Conservation (phyloP, 805 yeast species). For the Millerago galiae region DNA sequence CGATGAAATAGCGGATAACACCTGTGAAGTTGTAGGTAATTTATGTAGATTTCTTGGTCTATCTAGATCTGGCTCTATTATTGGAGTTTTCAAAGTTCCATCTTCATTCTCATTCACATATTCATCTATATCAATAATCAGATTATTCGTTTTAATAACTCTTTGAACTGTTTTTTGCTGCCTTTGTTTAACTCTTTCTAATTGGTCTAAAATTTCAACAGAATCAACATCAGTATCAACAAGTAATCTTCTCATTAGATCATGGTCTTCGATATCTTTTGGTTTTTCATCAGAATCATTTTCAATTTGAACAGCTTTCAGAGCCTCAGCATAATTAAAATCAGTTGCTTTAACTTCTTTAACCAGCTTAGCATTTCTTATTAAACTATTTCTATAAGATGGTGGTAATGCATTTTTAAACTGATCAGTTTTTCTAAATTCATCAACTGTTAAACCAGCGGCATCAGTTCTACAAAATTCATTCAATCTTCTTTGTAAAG, state of each 20-base stretch:
- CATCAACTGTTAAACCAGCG: conserved; percentile 63
- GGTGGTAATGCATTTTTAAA: conserved; percentile 64
- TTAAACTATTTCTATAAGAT: conserved; percentile 60
- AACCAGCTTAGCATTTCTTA: conserved; percentile 10
- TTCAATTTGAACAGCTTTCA: conserved; percentile 3
- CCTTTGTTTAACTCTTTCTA: conserved; percentile 24
- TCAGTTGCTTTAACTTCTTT: neutral
- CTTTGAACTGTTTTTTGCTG: conserved; percentile 16
- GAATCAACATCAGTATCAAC: conserved; percentile 16
- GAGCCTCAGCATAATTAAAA: conserved; percentile 3
- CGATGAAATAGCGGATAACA: conserved; percentile 48
- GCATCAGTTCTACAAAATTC: conserved; percentile 80
- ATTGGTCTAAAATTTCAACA: conserved; percentile 22
- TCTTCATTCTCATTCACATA: conserved; percentile 14
- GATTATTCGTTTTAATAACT: conserved; percentile 14
- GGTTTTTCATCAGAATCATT: conserved; percentile 17
- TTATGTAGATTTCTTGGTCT: conserved; percentile 49
- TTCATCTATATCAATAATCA: conserved; percentile 17
- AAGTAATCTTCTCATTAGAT: conserved; percentile 10
- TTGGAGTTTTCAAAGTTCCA: neutral
- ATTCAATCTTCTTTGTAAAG: conserved; percentile 81
- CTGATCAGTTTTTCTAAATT: conserved; percentile 51
- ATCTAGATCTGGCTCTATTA: conserved; percentile 29
- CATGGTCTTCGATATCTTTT: conserved; percentile 17
- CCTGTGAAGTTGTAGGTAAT: conserved; percentile 52